These are phyloP conservation scores for Suillus lakei DNA, from an alignment of 768 basidiomycete species.

Conservation along the genomic window DNA sequence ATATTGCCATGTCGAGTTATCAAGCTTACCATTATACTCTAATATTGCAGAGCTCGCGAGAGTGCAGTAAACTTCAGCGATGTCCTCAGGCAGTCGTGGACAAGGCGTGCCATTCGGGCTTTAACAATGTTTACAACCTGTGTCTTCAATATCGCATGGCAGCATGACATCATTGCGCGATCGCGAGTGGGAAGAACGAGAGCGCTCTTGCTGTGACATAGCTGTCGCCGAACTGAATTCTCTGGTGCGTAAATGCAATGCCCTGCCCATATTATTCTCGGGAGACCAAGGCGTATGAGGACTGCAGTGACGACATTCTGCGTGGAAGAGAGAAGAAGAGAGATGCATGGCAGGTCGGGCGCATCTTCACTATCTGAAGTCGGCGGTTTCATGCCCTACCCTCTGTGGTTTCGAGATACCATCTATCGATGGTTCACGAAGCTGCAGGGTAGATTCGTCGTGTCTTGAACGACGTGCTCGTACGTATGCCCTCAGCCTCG, in stretches of 20 bases:
- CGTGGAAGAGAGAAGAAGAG: constrained; percentile 35
- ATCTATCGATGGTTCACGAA: no score
- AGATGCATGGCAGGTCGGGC: not conserved
- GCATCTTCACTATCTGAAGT: no score
- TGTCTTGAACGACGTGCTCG: no score
- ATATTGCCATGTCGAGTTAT: no score
- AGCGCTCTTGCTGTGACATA: no score
- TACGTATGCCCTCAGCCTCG: no score
- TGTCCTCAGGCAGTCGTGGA: constrained; percentile 69
- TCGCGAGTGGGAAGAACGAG: no score
- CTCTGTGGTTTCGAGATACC: no score
- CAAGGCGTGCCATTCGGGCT: constrained; percentile 67
- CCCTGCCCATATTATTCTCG: constrained; percentile 63
- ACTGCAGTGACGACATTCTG: constrained; percentile 56
- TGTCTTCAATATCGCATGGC: constrained; percentile 39
- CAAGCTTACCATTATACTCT: constrained; percentile 11
- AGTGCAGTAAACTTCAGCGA: constrained; percentile 51
- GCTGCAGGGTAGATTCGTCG: no score
- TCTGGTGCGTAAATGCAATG: constrained; percentile 80
- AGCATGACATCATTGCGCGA: no score
- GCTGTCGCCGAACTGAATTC: constrained; percentile 74
- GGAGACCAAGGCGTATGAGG: constrained; percentile 50
- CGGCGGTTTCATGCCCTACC: no score
- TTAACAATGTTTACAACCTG: constrained; percentile 50
- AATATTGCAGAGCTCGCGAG: constrained; percentile 59